phyloP scores from a whole-genome alignment of 345 rosid species.

The Lepidium didymum region DNA sequence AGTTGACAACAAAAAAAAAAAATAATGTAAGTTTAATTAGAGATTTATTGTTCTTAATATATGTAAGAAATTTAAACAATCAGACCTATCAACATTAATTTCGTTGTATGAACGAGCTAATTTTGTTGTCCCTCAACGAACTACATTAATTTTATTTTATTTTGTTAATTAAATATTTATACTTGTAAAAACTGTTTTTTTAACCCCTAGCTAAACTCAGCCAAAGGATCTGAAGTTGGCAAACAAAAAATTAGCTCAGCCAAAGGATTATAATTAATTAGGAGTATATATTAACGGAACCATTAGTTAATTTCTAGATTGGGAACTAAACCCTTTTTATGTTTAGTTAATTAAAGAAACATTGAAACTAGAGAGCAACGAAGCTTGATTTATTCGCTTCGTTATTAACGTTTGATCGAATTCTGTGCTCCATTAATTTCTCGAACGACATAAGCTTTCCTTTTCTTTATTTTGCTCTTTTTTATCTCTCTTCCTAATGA shows the following conservation, averaged over 20 bases:
- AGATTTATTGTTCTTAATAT: too few relatives aligned
- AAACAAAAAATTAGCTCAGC: conserved; percentile 20
- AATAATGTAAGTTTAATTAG: too few relatives aligned
- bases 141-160: not conserved
- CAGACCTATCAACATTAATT: not conserved
- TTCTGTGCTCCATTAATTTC: conserved; percentile 19
- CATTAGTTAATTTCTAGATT: conserved; percentile 12
- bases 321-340: conserved; percentile 15
- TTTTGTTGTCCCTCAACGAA: not conserved
- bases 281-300: not conserved
- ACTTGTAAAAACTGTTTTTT: not conserved
- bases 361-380: conserved; percentile 29
- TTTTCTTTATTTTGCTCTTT: not conserved
- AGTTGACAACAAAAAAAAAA: too few relatives aligned
- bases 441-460: conserved; percentile 17
- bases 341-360: conserved; percentile 14
- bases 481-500: too few relatives aligned
- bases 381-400: conserved; percentile 28
- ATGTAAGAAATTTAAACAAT: not conserved
- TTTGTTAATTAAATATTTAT: not conserved
- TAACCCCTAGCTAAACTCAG: conserved; percentile 45
- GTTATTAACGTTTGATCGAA: conserved; percentile 20
- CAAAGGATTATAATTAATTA: conserved; percentile 15
- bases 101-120: not conserved
- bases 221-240: conserved; percentile 2